A percentile compares a stretch with the other conserved stretches of the same genome.
phyloP scores from a whole-genome alignment of 108 stramenopile species.

The Pseudonitzschia pungens region DNA sequence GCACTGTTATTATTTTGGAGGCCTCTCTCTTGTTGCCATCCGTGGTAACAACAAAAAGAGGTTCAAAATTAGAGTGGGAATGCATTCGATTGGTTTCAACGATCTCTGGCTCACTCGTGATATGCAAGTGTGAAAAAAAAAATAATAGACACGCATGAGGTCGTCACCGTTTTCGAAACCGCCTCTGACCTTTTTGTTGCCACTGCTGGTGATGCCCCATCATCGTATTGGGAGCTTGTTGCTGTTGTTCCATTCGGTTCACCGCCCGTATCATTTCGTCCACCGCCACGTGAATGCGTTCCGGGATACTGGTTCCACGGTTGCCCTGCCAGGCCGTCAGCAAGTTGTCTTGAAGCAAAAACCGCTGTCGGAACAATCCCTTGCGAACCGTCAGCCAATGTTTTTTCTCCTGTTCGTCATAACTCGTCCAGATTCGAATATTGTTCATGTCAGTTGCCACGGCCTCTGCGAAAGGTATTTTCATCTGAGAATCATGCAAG shows the following conservation, averaged over 20 bases:
- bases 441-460: neutral
- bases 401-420: slow-evolving; percentile 70
- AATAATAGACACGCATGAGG: neutral
- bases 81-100: no score
- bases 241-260: slow-evolving; percentile 31
- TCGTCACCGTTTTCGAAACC: neutral
- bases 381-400: slow-evolving; percentile 58
- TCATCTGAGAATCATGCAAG: neutral
- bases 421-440: slow-evolving; percentile 61
- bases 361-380: slow-evolving; percentile 36
- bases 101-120: no score
- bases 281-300: slow-evolving; percentile 62
- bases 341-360: slow-evolving; percentile 77
- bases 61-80: no score
- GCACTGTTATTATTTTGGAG: no score
- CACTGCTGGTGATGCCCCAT: slow-evolving; percentile 40
- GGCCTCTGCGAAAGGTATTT: neutral
- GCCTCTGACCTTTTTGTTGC: slow-evolving; percentile 7
- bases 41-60: no score
- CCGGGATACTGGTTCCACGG: slow-evolving; percentile 41
- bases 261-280: slow-evolving; percentile 67
- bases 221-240: slow-evolving; percentile 58
- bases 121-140: no score
- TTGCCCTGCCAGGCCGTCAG: slow-evolving; percentile 68
- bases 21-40: no score